Percentiles rank a stretch among this genome's conserved stretches.
Evolutionary conservation across 306 rosid species (phyloP).

Genomic region (Arachis stenosperma): DNA sequence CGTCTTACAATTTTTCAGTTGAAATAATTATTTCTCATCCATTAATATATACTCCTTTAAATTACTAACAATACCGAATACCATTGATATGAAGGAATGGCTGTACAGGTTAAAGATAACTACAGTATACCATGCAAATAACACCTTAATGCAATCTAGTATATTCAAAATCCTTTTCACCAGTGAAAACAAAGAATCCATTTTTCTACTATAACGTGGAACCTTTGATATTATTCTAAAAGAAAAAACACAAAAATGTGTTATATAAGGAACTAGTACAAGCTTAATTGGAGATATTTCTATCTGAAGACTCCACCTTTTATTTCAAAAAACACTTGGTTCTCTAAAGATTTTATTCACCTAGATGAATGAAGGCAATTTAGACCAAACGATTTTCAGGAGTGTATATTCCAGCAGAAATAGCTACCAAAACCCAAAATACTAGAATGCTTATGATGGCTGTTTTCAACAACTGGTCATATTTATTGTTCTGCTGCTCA

Average conservation of each 20-base stretch:
- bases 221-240: slow-evolving; percentile 13
- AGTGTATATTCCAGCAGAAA: slow-evolving; percentile 59
- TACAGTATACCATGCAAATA: background rate
- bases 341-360: slow-evolving; percentile 20
- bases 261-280: slow-evolving; percentile 21
- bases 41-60: background rate
- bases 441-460: slow-evolving; percentile 66
- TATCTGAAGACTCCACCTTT: slow-evolving; percentile 5
- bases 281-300: slow-evolving; percentile 31
- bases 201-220: slow-evolving; percentile 1
- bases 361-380: slow-evolving; percentile 27
- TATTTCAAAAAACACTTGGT: slow-evolving; percentile 18
- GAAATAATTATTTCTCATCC: background rate
- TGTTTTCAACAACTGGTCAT: slow-evolving; percentile 65
- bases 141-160: background rate
- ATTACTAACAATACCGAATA: background rate
- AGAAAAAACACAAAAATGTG: background rate
- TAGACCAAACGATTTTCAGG: slow-evolving; percentile 47
- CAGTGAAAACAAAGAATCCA: slow-evolving; percentile 7
- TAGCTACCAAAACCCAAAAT: slow-evolving; percentile 68
- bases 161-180: background rate
- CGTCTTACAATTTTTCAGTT: background rate
- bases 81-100: background rate
- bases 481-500: slow-evolving; percentile 34
- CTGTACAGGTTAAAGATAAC: background rate